A percentile compares a stretch with the other conserved stretches of the same genome.
These are phyloP conservation scores for Chlorella sp. DNA, from an alignment of 139 green algal species.

Conservation along the genomic window DNA sequence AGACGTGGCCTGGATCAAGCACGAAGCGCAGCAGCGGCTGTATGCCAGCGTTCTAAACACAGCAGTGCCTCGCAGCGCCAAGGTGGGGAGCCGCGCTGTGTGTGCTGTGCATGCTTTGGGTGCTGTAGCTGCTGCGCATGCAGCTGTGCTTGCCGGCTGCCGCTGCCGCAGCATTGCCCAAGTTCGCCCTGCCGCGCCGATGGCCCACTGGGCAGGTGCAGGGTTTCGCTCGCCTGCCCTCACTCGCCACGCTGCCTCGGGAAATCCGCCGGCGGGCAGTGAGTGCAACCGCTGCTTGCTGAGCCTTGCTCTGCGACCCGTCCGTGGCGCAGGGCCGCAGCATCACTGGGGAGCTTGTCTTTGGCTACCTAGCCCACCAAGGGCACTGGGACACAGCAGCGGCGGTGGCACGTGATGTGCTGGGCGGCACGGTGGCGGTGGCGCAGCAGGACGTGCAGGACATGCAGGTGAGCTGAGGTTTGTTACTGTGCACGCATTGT, in stretches of 20 bases:
- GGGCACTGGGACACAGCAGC: constrained; percentile 65
- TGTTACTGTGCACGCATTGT: too few relatives aligned
- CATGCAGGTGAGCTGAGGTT: not conserved
- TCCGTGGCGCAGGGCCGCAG: constrained; percentile 19
- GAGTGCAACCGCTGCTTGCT: too few relatives aligned
- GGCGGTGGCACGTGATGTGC: constrained; percentile 66
- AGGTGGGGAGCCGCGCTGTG: not conserved
- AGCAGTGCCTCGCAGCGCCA: constrained; percentile 16
- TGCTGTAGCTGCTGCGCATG: too few relatives aligned
- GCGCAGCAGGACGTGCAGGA: constrained; percentile 18
- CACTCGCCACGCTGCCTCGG: too few relatives aligned
- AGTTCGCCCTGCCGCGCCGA: too few relatives aligned
- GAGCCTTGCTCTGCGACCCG: too few relatives aligned
- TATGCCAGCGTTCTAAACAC: constrained; percentile 29
- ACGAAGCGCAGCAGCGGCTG: constrained; percentile 37
- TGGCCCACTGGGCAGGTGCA: too few relatives aligned
- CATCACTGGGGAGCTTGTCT: constrained; percentile 71
- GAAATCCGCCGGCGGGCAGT: too few relatives aligned
- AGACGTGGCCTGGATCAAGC: constrained; percentile 46
- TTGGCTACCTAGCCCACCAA: constrained; percentile 77
- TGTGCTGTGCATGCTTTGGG: too few relatives aligned
- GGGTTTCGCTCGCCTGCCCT: too few relatives aligned
- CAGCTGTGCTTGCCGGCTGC: too few relatives aligned
- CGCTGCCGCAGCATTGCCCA: too few relatives aligned
- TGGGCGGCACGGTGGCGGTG: constrained; percentile 47